Evolutionary conservation across 139 green algal species (phyloP).

Genomic region (Yamagishiella unicocca): DNA sequence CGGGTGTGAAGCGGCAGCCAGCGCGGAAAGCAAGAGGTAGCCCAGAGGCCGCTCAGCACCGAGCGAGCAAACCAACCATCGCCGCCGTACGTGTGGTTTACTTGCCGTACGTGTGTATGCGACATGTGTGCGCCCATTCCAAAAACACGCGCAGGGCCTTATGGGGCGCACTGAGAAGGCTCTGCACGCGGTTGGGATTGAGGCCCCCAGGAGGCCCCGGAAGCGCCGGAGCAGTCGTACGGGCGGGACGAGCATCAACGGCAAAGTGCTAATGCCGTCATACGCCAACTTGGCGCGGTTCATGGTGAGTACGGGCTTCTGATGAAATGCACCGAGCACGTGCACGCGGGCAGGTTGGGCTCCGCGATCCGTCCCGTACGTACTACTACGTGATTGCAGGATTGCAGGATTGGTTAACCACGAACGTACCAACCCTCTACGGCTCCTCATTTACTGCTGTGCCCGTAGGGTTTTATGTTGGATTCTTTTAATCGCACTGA

Average conservation of each 20-base stretch:
- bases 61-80: background rate
- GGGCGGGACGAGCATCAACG: background rate
- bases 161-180: too few relatives aligned
- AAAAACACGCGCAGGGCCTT: background rate
- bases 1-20: too few relatives aligned
- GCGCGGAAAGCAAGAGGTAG: too few relatives aligned
- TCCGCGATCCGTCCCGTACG: too few relatives aligned
- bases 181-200: too few relatives aligned
- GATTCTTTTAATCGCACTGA: background rate
- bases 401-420: too few relatives aligned
- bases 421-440: background rate
- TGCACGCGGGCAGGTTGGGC: background rate
- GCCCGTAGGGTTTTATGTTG: background rate
- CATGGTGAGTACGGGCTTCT: background rate
- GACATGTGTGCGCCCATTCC: too few relatives aligned
- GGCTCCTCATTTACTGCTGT: background rate
- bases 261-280: background rate
- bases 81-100: background rate
- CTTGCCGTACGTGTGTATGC: background rate
- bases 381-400: too few relatives aligned
- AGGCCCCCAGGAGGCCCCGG: background rate
- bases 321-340: background rate
- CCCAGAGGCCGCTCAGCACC: too few relatives aligned
- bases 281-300: background rate
- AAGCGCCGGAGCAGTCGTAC: too few relatives aligned